Percentiles rank a stretch among this genome's conserved stretches.
Conservation (phyloP, 768 basidiomycete species). For the Daedalea quercina region DNA sequence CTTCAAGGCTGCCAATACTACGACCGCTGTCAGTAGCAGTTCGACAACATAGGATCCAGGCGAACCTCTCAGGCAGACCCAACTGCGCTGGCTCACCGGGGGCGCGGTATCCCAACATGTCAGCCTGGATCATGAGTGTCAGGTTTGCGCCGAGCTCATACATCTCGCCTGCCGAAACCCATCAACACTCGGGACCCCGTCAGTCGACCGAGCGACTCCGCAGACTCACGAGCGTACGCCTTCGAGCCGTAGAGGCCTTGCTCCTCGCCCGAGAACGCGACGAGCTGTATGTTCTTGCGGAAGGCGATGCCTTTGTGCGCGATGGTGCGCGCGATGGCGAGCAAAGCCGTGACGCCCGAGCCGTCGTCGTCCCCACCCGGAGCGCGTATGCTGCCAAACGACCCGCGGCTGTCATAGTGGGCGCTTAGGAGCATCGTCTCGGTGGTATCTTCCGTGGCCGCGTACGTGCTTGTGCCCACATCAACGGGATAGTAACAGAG, state of each 20-base stretch:
- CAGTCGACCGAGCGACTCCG: background rate
- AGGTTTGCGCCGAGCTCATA: constrained; percentile 54
- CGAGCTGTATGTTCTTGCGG: constrained; percentile 71
- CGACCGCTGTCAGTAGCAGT: background rate
- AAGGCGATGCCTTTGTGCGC: constrained; percentile 60
- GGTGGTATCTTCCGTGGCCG: constrained; percentile 45
- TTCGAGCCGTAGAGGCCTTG: constrained; percentile 79
- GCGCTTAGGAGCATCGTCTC: constrained; percentile 71
- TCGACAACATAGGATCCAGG: constrained; percentile 4
- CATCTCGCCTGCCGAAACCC: constrained; percentile 42
- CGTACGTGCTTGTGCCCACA: constrained; percentile 43
- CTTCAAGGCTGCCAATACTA: constrained; percentile 78
- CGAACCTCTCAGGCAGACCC: constrained; percentile 67
- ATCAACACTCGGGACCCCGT: background rate
- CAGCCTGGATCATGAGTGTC: constrained; percentile 82
- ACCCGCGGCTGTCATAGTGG: constrained; percentile 90
- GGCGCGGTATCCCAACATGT: constrained; percentile 85
- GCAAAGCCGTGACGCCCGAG: constrained; percentile 60
- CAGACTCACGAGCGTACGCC: constrained; percentile 67
- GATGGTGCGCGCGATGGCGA: constrained; percentile 77
- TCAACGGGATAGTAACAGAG: too few relatives aligned
- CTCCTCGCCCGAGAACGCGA: constrained; percentile 87
- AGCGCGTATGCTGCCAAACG: constrained; percentile 69
- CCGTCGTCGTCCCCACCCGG: constrained; percentile 65
- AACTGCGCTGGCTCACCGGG: constrained; percentile 78